Evolutionary conservation across 176 grass and related monocot species (phyloP).

Genomic region (Olyra latifolia): DNA sequence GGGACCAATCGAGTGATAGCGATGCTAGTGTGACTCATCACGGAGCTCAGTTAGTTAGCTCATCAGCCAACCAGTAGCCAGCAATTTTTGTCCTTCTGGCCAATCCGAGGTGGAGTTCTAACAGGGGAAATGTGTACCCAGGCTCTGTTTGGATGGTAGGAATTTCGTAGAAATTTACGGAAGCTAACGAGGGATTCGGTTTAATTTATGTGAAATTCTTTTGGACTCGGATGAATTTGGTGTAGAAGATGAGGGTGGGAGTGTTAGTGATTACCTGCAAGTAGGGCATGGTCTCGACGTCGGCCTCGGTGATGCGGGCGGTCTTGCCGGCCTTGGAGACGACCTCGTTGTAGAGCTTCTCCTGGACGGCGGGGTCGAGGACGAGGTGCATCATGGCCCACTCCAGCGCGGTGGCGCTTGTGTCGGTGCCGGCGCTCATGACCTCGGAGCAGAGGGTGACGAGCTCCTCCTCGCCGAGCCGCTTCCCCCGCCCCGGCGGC

Average conservation of each 20-base stretch:
- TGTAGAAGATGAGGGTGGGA: neutral
- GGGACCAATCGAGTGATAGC: neutral
- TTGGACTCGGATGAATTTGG: neutral
- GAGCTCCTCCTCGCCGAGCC: slow-evolving; percentile 80
- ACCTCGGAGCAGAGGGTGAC: slow-evolving; percentile 98
- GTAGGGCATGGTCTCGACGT: slow-evolving; percentile 83
- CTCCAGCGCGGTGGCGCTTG: slow-evolving; percentile 83
- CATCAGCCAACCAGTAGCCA: neutral
- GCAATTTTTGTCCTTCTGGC: neutral
- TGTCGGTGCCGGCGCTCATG: slow-evolving; percentile 96
- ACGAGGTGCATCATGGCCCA: slow-evolving; percentile 93
- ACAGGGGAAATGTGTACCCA: neutral
- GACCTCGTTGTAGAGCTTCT: slow-evolving; percentile 68
- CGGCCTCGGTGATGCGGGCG: slow-evolving; percentile 65
- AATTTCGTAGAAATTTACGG: neutral
- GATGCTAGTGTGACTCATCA: neutral
- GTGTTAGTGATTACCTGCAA: slow-evolving; percentile 46
- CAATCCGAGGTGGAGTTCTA: neutral
- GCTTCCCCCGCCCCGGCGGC: slow-evolving; percentile 58
- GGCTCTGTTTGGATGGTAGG: neutral
- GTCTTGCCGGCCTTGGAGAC: slow-evolving; percentile 51
- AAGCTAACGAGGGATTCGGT: neutral
- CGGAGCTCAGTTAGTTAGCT: neutral
- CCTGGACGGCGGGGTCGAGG: slow-evolving; percentile 65
- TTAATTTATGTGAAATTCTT: neutral